phyloP scores from a whole-genome alignment of 495 filamentous ascomycete genomes.

The Aspergillus ellipticus region DNA sequence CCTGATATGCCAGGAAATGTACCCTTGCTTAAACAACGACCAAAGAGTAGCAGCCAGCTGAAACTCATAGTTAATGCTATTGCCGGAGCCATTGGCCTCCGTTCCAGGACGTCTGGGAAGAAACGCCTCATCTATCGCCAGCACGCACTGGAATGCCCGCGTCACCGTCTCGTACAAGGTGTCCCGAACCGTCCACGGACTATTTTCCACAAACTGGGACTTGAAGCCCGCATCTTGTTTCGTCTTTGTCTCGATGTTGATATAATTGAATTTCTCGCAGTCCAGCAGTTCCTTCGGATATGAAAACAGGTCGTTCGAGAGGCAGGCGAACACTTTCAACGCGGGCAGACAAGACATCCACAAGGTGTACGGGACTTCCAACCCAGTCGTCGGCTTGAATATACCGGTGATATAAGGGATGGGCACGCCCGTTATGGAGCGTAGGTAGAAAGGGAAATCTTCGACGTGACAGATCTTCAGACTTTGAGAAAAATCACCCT shows the following conservation, averaged over 20 bases:
- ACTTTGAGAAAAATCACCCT: no score
- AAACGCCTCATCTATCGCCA: no score
- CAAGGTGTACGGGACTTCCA: background rate
- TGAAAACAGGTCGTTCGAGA: background rate
- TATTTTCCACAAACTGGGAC: background rate
- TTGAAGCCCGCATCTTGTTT: background rate
- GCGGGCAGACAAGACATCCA: constrained; percentile 1
- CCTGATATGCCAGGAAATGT: no score
- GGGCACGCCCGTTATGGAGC: background rate
- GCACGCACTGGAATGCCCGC: no score
- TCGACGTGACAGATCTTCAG: background rate
- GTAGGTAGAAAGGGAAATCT: background rate
- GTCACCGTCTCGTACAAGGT: background rate
- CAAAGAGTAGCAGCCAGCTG: no score
- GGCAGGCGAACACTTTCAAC: background rate
- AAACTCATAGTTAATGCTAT: no score
- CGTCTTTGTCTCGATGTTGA: background rate
- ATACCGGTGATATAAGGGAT: background rate
- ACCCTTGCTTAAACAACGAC: no score
- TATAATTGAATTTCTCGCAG: background rate
- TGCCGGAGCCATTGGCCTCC: no score
- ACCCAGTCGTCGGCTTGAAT: background rate
- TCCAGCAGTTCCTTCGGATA: background rate
- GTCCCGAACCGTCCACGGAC: background rate
- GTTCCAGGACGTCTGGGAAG: no score